Evolutionary conservation across 2,329 filamentous ascomycete species (phyloP), one percentile per base, ranked within the genome.

Genomic region (Ascosphaera apis): DNA sequence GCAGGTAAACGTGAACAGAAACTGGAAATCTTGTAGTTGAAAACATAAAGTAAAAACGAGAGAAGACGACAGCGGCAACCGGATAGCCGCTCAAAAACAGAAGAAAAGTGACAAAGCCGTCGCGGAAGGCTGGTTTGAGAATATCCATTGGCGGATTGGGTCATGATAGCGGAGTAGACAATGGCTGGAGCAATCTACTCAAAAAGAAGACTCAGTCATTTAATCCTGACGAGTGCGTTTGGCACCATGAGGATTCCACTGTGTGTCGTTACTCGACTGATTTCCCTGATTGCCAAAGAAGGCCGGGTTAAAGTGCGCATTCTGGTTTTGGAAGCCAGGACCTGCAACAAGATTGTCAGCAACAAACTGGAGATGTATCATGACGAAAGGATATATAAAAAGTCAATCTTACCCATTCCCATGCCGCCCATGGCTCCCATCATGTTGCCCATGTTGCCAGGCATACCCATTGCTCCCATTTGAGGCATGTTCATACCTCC

Each of bases 171-270:
- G n/a, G 32, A 37, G 31, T 12, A n/a, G 15, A 15, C 16, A 18
- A 11, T 3, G 11, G 31, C 17, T 35, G 30, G 31, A 15, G 31
- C 23, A 32, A 35, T 27, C 28, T 21, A 28, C 31, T 33, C 36
- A 13, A 34, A n/a, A 21, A 11, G 13, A 3, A 9, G 15, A 16
- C 18, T 36, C 15, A 9, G 33, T 18, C 1, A 11, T 40, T 49
- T 57, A 69, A 45, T 84, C 80, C 41, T 78, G 77, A 42, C 80
- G 68, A 44, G 77, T 75, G 44, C 80, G 66, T 59, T 88, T 88
- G 3, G 74, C 72, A 19, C 78, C 78, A 45, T 86, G 80, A 4
- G 80, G 80, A 48, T 86, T 86, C 63, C 78, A 79, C 55, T 71
- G 72, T 37, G 74, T 73, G 39, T 72, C 63, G 31, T 59, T 58